These are phyloP conservation scores for Pyrenochaeta sp. DNA, from an alignment of 2,329 filamentous ascomycete genomes.

Conservation along the genomic window DNA sequence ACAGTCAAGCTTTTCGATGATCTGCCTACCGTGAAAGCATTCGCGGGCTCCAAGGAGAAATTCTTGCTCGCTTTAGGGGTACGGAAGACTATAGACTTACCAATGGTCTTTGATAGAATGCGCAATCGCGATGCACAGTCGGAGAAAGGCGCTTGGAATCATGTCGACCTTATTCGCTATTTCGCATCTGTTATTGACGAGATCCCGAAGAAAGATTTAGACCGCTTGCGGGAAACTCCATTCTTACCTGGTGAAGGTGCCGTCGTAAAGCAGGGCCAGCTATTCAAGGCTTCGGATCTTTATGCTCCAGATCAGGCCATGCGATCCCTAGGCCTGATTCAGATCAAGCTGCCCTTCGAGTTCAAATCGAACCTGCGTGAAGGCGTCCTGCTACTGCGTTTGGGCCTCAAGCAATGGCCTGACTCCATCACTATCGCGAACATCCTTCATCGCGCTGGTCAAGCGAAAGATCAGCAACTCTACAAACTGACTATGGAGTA, in stretches of 20 bases:
- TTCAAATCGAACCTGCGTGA: slow-evolving; percentile 64
- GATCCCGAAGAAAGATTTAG: slow-evolving; percentile 83
- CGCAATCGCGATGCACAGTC: slow-evolving; percentile 67
- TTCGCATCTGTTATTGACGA: slow-evolving; percentile 88
- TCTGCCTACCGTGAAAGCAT: slow-evolving; percentile 80
- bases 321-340: slow-evolving; percentile 43
- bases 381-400: slow-evolving; percentile 73
- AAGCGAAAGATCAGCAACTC: slow-evolving; percentile 59
- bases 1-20: slow-evolving; percentile 96
- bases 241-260: slow-evolving; percentile 76
- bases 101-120: slow-evolving; percentile 89
- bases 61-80: slow-evolving; percentile 85
- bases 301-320: slow-evolving; percentile 48
- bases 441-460: slow-evolving; percentile 74
- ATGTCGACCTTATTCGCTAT: slow-evolving; percentile 94
- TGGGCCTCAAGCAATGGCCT: slow-evolving; percentile 79
- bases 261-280: slow-evolving; percentile 35
- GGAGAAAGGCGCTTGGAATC: slow-evolving; percentile 76
- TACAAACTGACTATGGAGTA: slow-evolving; percentile 79
- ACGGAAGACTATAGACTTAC: slow-evolving; percentile 92
- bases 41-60: slow-evolving; percentile 83
- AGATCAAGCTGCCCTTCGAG: slow-evolving; percentile 80
- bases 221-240: slow-evolving; percentile 76
- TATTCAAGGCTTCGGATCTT: slow-evolving; percentile 48
- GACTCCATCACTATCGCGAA: slow-evolving; percentile 76